Percentiles rank a stretch among this genome's conserved stretches.
Evolutionary conservation across 75 land plant genomes (phyloP).

Genomic region (Azolla pinnata): DNA sequence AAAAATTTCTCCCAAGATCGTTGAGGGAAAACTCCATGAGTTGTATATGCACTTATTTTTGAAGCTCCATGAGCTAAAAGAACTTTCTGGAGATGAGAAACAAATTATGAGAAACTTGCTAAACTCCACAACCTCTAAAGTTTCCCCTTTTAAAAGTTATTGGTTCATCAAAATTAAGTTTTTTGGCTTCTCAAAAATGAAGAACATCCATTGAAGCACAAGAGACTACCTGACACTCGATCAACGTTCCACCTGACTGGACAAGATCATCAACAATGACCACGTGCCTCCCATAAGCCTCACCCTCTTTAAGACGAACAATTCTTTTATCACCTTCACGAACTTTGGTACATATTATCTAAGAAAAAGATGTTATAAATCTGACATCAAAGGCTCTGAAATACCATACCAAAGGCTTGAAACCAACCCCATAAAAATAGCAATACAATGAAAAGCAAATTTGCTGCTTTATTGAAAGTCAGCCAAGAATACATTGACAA

Average conservation of each 20-base stretch:
- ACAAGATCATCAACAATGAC: constrained; percentile 92
- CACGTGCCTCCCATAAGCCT: constrained; percentile 66
- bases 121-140: no score
- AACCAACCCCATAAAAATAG: no score
- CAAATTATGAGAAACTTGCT: background rate
- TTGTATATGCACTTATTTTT: constrained; percentile 83
- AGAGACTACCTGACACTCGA: constrained; percentile 92
- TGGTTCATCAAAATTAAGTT: background rate
- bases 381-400: no score
- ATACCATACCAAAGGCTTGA: no score
- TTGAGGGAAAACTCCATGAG: constrained; percentile 79
- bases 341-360: constrained; percentile 75
- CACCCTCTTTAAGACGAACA: constrained; percentile 76
- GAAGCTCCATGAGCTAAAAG: constrained; percentile 75
- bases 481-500: no score
- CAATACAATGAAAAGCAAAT: no score
- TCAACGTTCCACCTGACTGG: constrained; percentile 80
- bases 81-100: constrained; percentile 46
- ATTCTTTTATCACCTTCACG: constrained; percentile 81
- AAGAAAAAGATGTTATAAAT: constrained; percentile 1
- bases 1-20: constrained; percentile 59
- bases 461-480: no score
- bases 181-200: background rate
- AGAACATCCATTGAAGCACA: no score
- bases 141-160: no score